phyloP scores from a whole-genome alignment of 1,284 basidiomycete genomes.

The Tranzscheliella williamsii region DNA sequence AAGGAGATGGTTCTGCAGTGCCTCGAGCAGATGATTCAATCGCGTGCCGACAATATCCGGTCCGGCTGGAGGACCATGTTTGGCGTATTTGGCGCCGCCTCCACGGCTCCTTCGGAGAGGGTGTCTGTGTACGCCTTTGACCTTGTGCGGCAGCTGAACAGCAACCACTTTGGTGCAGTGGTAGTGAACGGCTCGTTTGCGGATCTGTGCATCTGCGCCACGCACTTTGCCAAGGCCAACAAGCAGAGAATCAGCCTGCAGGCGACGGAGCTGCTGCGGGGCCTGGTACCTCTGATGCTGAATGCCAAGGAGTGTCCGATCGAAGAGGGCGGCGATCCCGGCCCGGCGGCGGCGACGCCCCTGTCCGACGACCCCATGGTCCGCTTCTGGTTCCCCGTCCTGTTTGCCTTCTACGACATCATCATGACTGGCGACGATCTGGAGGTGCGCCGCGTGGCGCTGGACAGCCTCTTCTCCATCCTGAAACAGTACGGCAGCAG shows the following conservation, averaged over 20 bases:
- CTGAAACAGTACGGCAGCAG: constrained; percentile 85
- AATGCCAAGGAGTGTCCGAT: constrained; percentile 45
- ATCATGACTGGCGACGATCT: constrained; percentile 99
- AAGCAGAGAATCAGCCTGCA: constrained; percentile 97
- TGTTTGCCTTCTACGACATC: constrained; percentile 97
- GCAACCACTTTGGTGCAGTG: constrained; percentile 85
- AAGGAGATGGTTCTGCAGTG: constrained; percentile 98
- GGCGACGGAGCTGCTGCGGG: constrained; percentile 93
- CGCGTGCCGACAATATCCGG: constrained; percentile 88
- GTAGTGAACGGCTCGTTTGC: constrained; percentile 92
- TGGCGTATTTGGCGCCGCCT: constrained; percentile 93
- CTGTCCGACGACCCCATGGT: constrained; percentile 52
- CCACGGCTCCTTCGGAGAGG: constrained; percentile 89
- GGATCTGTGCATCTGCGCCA: constrained; percentile 93
- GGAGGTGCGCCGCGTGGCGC: constrained; percentile 82
- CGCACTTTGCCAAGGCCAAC: constrained; percentile 98
- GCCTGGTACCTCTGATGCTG: constrained; percentile 81
- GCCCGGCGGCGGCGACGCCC: constrained; percentile 39
- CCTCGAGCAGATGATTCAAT: constrained; percentile 98
- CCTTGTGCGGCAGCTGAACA: constrained; percentile 87
- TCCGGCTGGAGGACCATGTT: constrained; percentile 99
- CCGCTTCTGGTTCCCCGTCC: constrained; percentile 88
- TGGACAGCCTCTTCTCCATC: constrained; percentile 92
- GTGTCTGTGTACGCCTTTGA: constrained; percentile 94
- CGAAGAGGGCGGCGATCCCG: constrained; percentile 38